Conservation (phyloP, 768 basidiomycete species). For the Paxillus rubicundulus region DNA sequence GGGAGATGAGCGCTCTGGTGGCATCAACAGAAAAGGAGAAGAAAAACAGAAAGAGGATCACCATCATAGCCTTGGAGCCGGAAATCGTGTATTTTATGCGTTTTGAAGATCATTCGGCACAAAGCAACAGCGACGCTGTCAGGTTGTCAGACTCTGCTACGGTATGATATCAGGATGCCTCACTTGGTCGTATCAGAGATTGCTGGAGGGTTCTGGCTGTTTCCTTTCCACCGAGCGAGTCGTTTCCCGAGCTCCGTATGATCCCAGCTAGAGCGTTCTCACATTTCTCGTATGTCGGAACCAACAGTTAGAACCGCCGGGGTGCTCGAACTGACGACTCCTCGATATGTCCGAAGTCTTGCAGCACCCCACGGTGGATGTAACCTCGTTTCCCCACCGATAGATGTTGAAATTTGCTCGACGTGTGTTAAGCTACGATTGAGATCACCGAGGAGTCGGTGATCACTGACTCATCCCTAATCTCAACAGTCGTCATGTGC, state of each 20-base stretch:
- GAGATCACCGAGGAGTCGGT: too few species aligned
- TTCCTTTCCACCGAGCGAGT: conserved; percentile 70
- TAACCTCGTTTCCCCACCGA: conserved; percentile 55
- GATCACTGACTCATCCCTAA: too few species aligned
- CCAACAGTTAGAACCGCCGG: neutral
- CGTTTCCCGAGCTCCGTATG: conserved; percentile 41
- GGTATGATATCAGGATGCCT: conserved; percentile 29
- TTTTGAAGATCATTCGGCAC: conserved; percentile 70
- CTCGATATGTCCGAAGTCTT: conserved; percentile 59
- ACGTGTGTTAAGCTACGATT: too few species aligned
- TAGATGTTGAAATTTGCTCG: too few species aligned
- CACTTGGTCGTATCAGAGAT: conserved; percentile 86
- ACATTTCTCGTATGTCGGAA: conserved; percentile 49
- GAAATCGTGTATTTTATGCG: conserved; percentile 71
- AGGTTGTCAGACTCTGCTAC: neutral
- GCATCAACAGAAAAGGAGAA: conserved; percentile 7
- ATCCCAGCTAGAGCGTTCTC: conserved; percentile 70
- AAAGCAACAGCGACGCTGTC: conserved; percentile 74
- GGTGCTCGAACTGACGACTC: conserved; percentile 47
- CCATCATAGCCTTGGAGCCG: conserved; percentile 80
- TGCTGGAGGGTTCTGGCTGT: conserved; percentile 22
- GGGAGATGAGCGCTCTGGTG: too few species aligned
- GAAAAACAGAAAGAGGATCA: neutral
- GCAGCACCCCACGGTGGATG: conserved; percentile 65
- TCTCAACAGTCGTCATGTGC: too few species aligned